phyloP scores from a whole-genome alignment of 495 filamentous ascomycete species.

The Penicillium crystallinum region DNA sequence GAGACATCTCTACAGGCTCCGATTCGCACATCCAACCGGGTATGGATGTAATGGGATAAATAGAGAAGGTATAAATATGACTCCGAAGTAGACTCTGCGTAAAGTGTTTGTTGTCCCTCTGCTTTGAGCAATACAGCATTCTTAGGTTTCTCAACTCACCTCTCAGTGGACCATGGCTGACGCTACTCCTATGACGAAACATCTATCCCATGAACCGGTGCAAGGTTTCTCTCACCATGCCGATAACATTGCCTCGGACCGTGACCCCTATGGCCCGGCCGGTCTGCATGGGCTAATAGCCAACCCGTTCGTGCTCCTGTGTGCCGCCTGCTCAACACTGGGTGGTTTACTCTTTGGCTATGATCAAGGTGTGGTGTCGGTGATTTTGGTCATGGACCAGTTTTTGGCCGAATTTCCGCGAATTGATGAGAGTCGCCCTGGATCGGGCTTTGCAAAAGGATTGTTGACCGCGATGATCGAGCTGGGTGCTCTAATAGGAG shows the following conservation, averaged over 20 bases:
- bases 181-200: conserved; percentile 10
- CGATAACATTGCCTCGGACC: conserved; percentile 32
- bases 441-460: conserved; percentile 54
- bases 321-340: conserved; percentile 50
- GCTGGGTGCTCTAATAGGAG: conserved; percentile 50
- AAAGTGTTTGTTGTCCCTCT: neutral
- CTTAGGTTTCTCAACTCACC: neutral
- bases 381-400: conserved; percentile 54
- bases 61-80: neutral
- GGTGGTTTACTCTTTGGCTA: conserved; percentile 56
- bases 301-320: conserved; percentile 47
- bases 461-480: conserved; percentile 59
- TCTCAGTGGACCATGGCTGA: conserved; percentile 10
- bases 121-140: neutral
- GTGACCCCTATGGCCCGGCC: conserved; percentile 43
- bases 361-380: conserved; percentile 52
- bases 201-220: conserved; percentile 13
- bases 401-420: conserved; percentile 48
- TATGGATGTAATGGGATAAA: neutral
- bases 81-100: neutral
- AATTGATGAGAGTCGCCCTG: conserved; percentile 35
- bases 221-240: conserved; percentile 41
- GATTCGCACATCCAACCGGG: neutral
- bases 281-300: conserved; percentile 45
- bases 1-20: neutral